These are phyloP conservation scores for Candida wancherniae DNA, from an alignment of 805 yeast genomes.

Conservation along the genomic window DNA sequence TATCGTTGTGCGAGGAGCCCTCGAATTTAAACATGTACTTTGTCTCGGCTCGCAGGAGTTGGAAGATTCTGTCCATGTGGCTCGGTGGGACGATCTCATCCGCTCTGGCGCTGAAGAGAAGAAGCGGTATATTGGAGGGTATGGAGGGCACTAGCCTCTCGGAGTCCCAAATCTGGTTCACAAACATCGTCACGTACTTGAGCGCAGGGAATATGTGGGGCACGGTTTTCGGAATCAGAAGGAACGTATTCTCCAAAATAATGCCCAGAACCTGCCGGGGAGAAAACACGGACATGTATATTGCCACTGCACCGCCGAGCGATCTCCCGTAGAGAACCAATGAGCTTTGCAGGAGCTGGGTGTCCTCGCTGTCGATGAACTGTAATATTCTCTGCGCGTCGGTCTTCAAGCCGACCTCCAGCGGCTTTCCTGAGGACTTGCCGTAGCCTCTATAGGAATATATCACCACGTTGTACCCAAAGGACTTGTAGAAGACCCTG, in stretches of 20 bases:
- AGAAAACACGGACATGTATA: constrained; percentile 66
- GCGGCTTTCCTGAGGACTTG: constrained; percentile 65
- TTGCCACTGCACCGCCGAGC: constrained; percentile 91
- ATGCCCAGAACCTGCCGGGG: constrained; percentile 53
- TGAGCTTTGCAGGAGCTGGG: constrained; percentile 47
- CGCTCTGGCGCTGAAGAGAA: constrained; percentile 64
- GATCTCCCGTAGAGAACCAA: constrained; percentile 81
- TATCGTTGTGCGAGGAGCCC: constrained; percentile 77
- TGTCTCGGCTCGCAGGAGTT: constrained; percentile 42
- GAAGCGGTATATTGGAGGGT: constrained; percentile 53
- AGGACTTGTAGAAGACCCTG: constrained; percentile 53
- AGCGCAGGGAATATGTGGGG: constrained; percentile 72
- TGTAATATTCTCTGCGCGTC: constrained; percentile 75
- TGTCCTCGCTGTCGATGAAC: constrained; percentile 47
- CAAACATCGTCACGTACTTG: constrained; percentile 49
- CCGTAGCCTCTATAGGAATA: constrained; percentile 94
- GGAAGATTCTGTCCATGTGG: constrained; percentile 67
- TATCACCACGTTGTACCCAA: constrained; percentile 73
- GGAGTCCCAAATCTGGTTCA: constrained; percentile 82
- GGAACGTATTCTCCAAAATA: constrained; percentile 82
- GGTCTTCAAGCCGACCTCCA: constrained; percentile 71
- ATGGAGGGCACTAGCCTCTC: constrained; percentile 55
- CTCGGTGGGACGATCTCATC: constrained; percentile 92
- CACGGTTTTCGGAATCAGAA: constrained; percentile 65
- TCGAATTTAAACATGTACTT: constrained; percentile 55